phyloP scores from a whole-genome alignment of 2,329 filamentous ascomycete species.

The Arthrobotrys musiformis region DNA sequence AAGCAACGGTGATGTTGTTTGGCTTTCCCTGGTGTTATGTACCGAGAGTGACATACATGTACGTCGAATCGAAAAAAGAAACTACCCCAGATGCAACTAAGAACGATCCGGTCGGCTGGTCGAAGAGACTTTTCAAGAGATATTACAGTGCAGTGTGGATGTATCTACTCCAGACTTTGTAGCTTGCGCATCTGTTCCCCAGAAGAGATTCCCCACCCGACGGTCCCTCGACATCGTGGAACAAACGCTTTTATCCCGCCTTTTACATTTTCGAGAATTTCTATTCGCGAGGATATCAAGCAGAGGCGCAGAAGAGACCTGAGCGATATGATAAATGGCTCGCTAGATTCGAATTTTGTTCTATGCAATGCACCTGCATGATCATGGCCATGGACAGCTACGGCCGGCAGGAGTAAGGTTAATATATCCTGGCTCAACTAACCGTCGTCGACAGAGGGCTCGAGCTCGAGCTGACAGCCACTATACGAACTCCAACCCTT shows the following conservation, averaged over 20 bases:
- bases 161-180: not conserved
- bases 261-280: not conserved
- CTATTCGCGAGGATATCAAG: not conserved
- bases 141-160: not conserved
- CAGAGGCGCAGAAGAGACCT: constrained; percentile 10
- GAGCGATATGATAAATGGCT: constrained; percentile 24
- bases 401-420: constrained; percentile 8
- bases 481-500: constrained; percentile 6
- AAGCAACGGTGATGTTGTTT: constrained; percentile 30
- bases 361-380: constrained; percentile 1
- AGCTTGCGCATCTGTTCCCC: constrained; percentile 21
- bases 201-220: constrained; percentile 22
- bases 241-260: constrained; percentile 22
- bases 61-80: constrained; percentile 33
- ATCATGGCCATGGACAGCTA: not conserved
- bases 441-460: constrained; percentile 25
- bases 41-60: constrained; percentile 51
- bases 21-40: constrained; percentile 52
- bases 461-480: constrained; percentile 26
- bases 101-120: constrained; percentile 38
- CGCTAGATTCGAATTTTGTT: constrained; percentile 7
- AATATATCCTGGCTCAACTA: constrained; percentile 14
- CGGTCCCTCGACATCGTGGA: constrained; percentile 27
- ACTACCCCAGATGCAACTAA: constrained; percentile 2
- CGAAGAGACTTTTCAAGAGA: not conserved